A percentile compares a stretch with the other conserved stretches of the same genome.
Evolutionary conservation across 345 rosid species (phyloP).

Genomic region (Rhodomyrtus tomentosa): DNA sequence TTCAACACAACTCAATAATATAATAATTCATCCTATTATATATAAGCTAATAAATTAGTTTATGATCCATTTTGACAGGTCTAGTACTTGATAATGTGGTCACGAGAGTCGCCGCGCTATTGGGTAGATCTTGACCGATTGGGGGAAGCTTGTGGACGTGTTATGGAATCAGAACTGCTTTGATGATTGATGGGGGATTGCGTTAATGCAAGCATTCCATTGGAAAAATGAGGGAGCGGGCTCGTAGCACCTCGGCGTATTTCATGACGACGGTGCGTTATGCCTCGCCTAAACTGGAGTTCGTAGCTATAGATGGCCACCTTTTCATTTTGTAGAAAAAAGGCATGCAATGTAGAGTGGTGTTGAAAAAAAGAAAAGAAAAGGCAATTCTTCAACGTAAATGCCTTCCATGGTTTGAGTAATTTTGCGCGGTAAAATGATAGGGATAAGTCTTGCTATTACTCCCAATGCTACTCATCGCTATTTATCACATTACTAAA

Average conservation of each 20-base stretch:
- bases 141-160: no score
- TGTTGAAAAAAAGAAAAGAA: not conserved
- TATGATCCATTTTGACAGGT: no score
- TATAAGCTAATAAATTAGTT: no score
- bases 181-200: not conserved
- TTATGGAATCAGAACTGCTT: not conserved
- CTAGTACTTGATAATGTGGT: not conserved
- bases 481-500: not conserved
- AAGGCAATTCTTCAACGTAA: not conserved
- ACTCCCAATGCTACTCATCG: not conserved
- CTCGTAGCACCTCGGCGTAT: not conserved
- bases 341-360: not conserved
- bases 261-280: accelerated
- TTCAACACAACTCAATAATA: no score
- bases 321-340: not conserved
- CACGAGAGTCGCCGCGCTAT: not conserved
- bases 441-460: not conserved
- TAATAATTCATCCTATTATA: no score
- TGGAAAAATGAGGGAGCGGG: no score
- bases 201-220: not conserved
- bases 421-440: not conserved
- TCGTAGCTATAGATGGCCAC: not conserved
- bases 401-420: not conserved
- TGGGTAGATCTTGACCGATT: no score
- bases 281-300: not conserved